Conservation (phyloP, 1,139 yeast species). For the Zygosaccharomyces sapae region DNA sequence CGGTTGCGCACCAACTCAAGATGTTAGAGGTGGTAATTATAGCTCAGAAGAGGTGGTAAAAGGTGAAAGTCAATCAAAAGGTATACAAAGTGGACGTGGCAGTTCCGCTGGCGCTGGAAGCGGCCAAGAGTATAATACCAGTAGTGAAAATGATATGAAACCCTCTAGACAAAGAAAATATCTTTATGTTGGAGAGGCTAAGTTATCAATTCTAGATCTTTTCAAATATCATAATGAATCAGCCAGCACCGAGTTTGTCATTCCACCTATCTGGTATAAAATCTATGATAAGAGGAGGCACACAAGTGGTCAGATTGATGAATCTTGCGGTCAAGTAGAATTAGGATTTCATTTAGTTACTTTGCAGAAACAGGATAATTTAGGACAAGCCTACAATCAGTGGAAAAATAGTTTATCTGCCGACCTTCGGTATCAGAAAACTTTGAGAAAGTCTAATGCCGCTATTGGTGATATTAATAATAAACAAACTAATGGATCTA, state of each 20-base stretch:
- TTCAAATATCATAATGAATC: conserved; percentile 22
- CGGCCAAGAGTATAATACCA: background rate
- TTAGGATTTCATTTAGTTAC: conserved; percentile 24
- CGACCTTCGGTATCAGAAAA: conserved; percentile 1
- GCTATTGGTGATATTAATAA: conserved; percentile 2
- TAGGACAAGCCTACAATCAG: conserved; percentile 22
- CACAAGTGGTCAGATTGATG: conserved; percentile 12
- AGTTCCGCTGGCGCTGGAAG: background rate
- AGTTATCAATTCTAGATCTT: conserved; percentile 28
- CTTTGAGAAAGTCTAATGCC: conserved; percentile 5
- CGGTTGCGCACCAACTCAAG: conserved; percentile 7
- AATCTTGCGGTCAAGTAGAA: conserved; percentile 27
- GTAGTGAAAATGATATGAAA: background rate
- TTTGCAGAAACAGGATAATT: conserved; percentile 16
- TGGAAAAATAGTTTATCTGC: conserved; percentile 22
- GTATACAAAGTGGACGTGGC: background rate
- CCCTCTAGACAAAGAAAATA: conserved; percentile 13
- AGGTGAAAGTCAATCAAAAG: background rate
- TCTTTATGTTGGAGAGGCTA: conserved; percentile 33
- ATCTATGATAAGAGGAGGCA: conserved; percentile 27
- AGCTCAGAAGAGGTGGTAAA: conserved; percentile 2
- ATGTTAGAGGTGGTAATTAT: background rate
- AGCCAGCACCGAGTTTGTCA: conserved; percentile 21
- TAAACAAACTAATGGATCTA: conserved; percentile 1
- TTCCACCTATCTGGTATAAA: conserved; percentile 26